Percentiles rank a stretch among this genome's conserved stretches.
Conservation (phyloP, 1,284 basidiomycete species). For the Mycena sp. region DNA sequence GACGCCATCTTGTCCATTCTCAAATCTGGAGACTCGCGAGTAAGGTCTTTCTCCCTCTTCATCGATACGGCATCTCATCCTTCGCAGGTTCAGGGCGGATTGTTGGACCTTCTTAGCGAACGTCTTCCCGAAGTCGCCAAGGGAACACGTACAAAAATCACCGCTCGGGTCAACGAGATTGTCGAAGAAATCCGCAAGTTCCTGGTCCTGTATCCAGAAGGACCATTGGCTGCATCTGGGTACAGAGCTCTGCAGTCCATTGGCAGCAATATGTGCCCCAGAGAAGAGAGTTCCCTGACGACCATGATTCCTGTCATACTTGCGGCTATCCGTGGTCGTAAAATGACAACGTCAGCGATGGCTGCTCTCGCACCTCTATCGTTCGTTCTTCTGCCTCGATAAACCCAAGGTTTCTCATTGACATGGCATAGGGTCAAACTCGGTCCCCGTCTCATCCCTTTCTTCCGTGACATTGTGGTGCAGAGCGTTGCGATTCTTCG, state of each 20-base stretch:
- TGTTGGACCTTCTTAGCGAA: slow-evolving; percentile 72
- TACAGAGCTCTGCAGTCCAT: slow-evolving; percentile 70
- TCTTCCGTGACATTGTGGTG: slow-evolving; percentile 78
- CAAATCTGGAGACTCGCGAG: slow-evolving; percentile 57
- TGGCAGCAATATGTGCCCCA: slow-evolving; percentile 61
- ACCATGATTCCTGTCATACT: slow-evolving; percentile 69
- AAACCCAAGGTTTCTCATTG: slow-evolving; percentile 7
- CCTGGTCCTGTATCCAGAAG: slow-evolving; percentile 53
- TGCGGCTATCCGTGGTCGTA: slow-evolving; percentile 51
- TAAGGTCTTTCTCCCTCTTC: slow-evolving; percentile 34
- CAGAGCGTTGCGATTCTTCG: slow-evolving; percentile 63
- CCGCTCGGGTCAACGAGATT: slow-evolving; percentile 60
- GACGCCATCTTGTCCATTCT: slow-evolving; percentile 62
- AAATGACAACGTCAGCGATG: slow-evolving; percentile 54
- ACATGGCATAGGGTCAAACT: slow-evolving; percentile 66
- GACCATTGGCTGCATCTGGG: slow-evolving; percentile 52
- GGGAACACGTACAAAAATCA: slow-evolving; percentile 63
- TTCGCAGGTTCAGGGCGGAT: slow-evolving; percentile 67
- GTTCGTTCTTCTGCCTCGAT: slow-evolving; percentile 49
- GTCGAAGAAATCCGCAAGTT: slow-evolving; percentile 59
- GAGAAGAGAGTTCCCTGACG: slow-evolving; percentile 75
- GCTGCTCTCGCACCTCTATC: slow-evolving; percentile 67
- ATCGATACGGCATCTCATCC: background rate
- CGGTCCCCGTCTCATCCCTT: slow-evolving; percentile 88
- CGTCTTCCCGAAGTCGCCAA: slow-evolving; percentile 72